Percentiles rank a stretch among this genome's conserved stretches.
Evolutionary conservation across 179 eudicot genomes (phyloP).

Genomic region (Silene coronaria): DNA sequence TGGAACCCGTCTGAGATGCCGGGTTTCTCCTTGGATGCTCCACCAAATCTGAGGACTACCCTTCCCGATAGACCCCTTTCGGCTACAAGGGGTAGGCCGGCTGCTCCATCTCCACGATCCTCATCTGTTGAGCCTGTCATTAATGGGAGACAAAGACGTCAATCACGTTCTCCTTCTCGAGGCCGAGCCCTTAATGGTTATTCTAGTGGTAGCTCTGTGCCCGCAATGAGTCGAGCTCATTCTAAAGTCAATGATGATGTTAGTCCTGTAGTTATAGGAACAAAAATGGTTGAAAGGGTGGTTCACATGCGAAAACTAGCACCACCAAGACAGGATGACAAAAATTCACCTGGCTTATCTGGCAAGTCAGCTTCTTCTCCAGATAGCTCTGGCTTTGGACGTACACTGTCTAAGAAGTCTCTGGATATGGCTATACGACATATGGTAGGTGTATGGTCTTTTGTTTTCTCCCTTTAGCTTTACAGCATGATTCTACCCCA

Average conservation of each 20-base stretch:
- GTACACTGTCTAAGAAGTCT: constrained; percentile 90
- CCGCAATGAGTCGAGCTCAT: constrained; percentile 62
- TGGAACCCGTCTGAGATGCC: constrained; percentile 99
- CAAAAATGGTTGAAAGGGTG: constrained; percentile 96
- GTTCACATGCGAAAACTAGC: constrained; percentile 87
- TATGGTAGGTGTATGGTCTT: constrained; percentile 56
- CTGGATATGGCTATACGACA: constrained; percentile 98
- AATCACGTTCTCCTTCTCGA: constrained; percentile 91
- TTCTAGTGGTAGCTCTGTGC: constrained; percentile 71
- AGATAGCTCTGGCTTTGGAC: constrained; percentile 88
- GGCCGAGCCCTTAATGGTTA: constrained; percentile 84
- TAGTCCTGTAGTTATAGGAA: constrained; percentile 78
- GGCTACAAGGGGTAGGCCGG: constrained; percentile 86
- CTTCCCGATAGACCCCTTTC: constrained; percentile 84
- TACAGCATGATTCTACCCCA: constrained; percentile 1
- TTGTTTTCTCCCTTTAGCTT: background rate
- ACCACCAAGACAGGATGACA: constrained; percentile 87
- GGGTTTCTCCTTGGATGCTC: constrained; percentile 88
- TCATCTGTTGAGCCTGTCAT: constrained; percentile 71
- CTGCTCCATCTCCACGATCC: constrained; percentile 64
- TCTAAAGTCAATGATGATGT: constrained; percentile 80
- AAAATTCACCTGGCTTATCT: constrained; percentile 83
- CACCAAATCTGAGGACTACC: constrained; percentile 92
- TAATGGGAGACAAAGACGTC: constrained; percentile 70
- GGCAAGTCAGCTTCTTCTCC: constrained; percentile 92